Evolutionary conservation across 768 basidiomycete genomes (phyloP).

Genomic region (Lepiota subincarnata): DNA sequence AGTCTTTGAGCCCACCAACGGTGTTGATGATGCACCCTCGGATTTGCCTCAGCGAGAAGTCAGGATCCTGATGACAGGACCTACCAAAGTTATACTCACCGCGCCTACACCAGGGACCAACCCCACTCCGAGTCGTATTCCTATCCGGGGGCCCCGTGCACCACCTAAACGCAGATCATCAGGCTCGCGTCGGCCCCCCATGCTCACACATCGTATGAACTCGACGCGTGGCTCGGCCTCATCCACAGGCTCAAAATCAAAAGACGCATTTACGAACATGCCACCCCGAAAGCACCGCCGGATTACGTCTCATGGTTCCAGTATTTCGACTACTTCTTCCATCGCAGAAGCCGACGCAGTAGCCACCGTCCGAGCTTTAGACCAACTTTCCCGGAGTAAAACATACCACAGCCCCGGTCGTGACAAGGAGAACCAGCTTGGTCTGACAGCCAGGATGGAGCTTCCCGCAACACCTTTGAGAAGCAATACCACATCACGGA

Average conservation of each 20-base stretch:
- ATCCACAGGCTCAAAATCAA: conserved; percentile 4
- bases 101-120: conserved; percentile 46
- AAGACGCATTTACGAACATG: conserved; percentile 28
- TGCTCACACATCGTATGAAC: conserved; percentile 23
- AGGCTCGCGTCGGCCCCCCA: conserved; percentile 19
- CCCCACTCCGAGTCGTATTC: conserved; percentile 32
- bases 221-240: conserved; percentile 2
- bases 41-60: conserved; percentile 24
- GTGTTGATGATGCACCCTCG: conserved; percentile 11
- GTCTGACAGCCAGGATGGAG: conserved; percentile 30
- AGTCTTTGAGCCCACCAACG: conserved; percentile 6
- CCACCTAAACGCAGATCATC: conserved; percentile 29
- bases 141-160: conserved; percentile 37
- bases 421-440: conserved; percentile 39
- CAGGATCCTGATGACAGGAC: conserved; percentile 41
- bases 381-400: conserved; percentile 15
- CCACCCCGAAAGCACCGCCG: conserved; percentile 28
- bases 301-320: conserved; percentile 23
- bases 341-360: conserved; percentile 12
- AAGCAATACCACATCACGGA: conserved; percentile 27
- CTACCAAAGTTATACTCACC: conserved; percentile 49
- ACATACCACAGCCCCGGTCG: conserved; percentile 3
- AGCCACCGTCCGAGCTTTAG: conserved; percentile 16
- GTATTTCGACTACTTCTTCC: conserved; percentile 15
- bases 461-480: conserved; percentile 46